Evolutionary conservation across 1,284 basidiomycete species (phyloP), one percentile per base, ranked within the genome.

Genomic region (Cryptococcus hybrid): DNA sequence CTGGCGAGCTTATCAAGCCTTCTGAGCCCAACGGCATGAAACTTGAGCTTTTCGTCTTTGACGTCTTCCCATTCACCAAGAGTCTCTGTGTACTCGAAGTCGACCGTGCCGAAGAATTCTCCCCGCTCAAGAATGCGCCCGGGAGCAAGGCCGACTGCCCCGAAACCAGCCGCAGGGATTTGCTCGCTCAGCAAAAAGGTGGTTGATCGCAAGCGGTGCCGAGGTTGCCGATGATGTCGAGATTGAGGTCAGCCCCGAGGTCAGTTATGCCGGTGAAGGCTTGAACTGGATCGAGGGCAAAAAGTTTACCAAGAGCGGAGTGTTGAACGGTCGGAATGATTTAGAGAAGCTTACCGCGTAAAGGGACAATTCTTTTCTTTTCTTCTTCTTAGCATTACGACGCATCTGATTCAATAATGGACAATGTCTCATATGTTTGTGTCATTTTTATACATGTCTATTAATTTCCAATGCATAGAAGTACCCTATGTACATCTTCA

Each of bases 41-140:
- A 80, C 85, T 99, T 64, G 96, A 99, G 79, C 83, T 97, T 79
- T 99, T 99, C 79, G 89, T 99, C 52, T 99, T 99, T 71, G 95
- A 99, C 79, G 96, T 99, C 51, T 98, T 99, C 83, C 95, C 96
- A 5, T 93, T 87, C 80, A 90, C 91, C 47, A 79, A 86, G 68
- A 82, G 80, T 55, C 90, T 99, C 58, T 85, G 88, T 43, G 90
- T 98, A 37, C 81, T 98, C 74, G 94, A 98, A 77, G 92, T 97
- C 44, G 84, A 85, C 52, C 83, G 96, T 52, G 81, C 83, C 59
- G 90, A 95, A 60, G 95, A 99, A 79, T 99, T 99, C 71, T 92
- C 89, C 63, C 94, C 94, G 38, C 80, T 99, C 70, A 99, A 99
- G 83, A 99, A 99, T 70, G 95, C 94, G 1, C 91, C 92, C 1